These are phyloP conservation scores for Phytophthora tentaculata DNA, from an alignment of 352 stramenopile genomes.

Conservation along the genomic window DNA sequence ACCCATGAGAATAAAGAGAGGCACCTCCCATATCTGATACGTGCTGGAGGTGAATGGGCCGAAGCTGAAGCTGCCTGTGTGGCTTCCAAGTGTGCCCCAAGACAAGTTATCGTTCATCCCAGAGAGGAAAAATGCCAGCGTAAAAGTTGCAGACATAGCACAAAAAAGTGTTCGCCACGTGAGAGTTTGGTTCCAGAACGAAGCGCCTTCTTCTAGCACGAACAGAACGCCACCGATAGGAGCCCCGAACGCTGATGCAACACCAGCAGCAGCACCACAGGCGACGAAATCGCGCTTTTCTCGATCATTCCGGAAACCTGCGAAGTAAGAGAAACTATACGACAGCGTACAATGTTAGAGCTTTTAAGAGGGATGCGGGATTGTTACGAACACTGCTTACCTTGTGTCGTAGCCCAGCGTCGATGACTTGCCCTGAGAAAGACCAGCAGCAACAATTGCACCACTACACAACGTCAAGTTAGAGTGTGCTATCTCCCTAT, in stretches of 20 bases:
- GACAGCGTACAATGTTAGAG: no score
- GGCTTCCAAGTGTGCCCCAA: conserved; percentile 75
- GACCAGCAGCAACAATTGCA: conserved; percentile 72
- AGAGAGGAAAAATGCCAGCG: conserved; percentile 76
- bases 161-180: conserved; percentile 89
- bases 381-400: conserved; percentile 24
- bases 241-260: conserved; percentile 90
- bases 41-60: conserved; percentile 71
- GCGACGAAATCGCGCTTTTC: conserved; percentile 91
- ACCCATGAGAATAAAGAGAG: conserved; percentile 89
- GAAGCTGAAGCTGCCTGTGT: conserved; percentile 79
- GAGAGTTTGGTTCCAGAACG: conserved; percentile 87
- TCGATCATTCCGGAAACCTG: conserved; percentile 88
- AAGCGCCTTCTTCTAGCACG: conserved; percentile 84
- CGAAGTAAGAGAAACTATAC: conserved; percentile 84
- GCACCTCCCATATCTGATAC: conserved; percentile 89
- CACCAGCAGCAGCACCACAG: conserved; percentile 87
- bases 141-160: conserved; percentile 90
- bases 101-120: conserved; percentile 79
- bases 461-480: conserved; percentile 43
- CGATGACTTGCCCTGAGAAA: conserved; percentile 82
- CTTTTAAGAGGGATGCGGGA: no score
- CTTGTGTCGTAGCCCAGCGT: conserved; percentile 77
- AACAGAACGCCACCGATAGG: conserved; percentile 91
- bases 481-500: neutral